Conservation (phyloP, 2,329 filamentous ascomycete species). For the Fonsecaea pedrosoi region DNA sequence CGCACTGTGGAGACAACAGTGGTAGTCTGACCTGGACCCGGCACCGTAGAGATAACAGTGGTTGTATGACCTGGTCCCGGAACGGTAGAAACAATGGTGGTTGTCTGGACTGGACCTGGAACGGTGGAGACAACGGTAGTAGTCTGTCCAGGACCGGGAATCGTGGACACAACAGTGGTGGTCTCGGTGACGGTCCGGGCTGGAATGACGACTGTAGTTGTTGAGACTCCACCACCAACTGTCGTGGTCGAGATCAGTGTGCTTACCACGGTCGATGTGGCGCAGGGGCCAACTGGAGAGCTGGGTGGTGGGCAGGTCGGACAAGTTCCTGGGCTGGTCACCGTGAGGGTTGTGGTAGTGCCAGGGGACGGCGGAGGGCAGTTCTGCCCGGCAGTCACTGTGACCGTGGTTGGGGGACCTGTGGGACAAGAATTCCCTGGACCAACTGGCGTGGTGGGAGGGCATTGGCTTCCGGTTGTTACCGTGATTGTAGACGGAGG, state of each 20-base stretch:
- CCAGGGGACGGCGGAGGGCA: constrained; percentile 7
- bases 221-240: constrained; percentile 1
- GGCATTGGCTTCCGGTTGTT: background rate
- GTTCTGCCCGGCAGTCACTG: background rate
- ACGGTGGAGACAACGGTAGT: constrained; percentile 3
- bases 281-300: background rate
- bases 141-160: background rate
- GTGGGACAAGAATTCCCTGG: constrained; percentile 6
- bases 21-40: background rate
- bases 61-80: background rate
- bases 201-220: background rate
- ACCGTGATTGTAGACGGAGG: constrained; percentile 6
- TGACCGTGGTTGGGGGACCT: background rate
- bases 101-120: background rate
- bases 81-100: constrained; percentile 3
- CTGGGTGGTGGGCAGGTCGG: constrained; percentile 2
- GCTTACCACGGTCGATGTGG: constrained; percentile 9
- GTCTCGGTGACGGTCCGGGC: background rate
- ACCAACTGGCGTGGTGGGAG: constrained; percentile 6
- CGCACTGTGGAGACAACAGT: constrained; percentile 9
- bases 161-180: constrained; percentile 1
- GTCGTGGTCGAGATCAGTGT: constrained; percentile 6
- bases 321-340: background rate
- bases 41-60: constrained; percentile 3
- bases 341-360: background rate